These are phyloP conservation scores for Neophaeococcomyces aloes DNA, from an alignment of 2,329 filamentous ascomycete species.

Conservation along the genomic window DNA sequence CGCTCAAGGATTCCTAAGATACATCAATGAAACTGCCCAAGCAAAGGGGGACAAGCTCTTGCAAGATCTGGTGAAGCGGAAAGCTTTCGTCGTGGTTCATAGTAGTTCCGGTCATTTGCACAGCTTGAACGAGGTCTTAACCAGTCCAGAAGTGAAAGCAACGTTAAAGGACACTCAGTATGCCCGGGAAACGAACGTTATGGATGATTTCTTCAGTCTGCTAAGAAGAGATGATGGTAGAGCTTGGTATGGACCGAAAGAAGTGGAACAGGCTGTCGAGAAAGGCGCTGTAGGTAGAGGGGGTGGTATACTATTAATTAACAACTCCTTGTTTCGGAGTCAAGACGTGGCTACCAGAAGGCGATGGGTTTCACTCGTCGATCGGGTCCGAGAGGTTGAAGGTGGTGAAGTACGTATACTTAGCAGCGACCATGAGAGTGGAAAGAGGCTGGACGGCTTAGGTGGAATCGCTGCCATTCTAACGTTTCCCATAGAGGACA, in stretches of 20 bases:
- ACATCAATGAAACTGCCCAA: slow-evolving; percentile 53
- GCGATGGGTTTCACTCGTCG: slow-evolving; percentile 74
- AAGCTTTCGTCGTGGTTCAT: slow-evolving; percentile 58
- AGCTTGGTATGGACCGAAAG: slow-evolving; percentile 78
- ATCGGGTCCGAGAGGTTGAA: slow-evolving; percentile 67
- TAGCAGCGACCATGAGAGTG: slow-evolving; percentile 90
- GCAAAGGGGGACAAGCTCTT: slow-evolving; percentile 64
- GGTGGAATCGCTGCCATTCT: slow-evolving; percentile 83
- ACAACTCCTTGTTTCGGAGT: slow-evolving; percentile 76
- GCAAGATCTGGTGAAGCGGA: slow-evolving; percentile 45
- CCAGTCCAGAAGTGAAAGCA: slow-evolving; percentile 64
- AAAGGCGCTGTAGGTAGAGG: slow-evolving; percentile 82
- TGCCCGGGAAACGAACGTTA: slow-evolving; percentile 66
- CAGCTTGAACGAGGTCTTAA: slow-evolving; percentile 75
- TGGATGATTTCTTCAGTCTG: slow-evolving; percentile 72
- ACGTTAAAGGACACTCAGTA: slow-evolving; percentile 82
- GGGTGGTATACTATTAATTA: slow-evolving; percentile 75
- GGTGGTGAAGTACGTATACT: slow-evolving; percentile 83
- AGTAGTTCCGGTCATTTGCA: slow-evolving; percentile 78
- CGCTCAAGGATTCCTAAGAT: slow-evolving; percentile 67
- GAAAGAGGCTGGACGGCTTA: slow-evolving; percentile 68
- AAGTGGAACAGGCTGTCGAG: slow-evolving; percentile 71
- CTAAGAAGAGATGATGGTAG: slow-evolving; percentile 75
- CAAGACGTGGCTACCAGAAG: slow-evolving; percentile 66
- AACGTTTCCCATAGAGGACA: slow-evolving; percentile 74